phyloP scores from a whole-genome alignment of 176 grass and related monocot species.

The Bonia amplexicaulis region DNA sequence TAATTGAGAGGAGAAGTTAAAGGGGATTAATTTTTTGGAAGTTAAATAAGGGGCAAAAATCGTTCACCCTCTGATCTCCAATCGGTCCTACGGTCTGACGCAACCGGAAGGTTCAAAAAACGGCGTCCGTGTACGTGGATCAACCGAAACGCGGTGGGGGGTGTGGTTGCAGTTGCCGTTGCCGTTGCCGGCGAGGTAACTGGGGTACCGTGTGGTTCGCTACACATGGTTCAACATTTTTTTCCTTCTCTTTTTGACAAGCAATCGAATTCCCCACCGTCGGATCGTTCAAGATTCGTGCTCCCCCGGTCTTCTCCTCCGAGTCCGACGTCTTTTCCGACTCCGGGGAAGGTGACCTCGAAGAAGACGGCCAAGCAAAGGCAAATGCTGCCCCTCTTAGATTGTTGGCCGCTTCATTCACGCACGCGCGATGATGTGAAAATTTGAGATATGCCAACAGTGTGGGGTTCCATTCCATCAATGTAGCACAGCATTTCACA shows the following conservation, averaged over 20 bases:
- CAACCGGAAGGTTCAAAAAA: neutral
- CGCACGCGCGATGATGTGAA: neutral
- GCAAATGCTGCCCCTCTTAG: too few relatives aligned
- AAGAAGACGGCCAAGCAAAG: too few relatives aligned
- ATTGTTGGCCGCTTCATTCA: too few relatives aligned
- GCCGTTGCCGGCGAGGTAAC: neutral
- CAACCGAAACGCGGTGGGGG: too few relatives aligned
- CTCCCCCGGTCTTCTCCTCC: neutral
- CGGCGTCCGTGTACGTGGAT: neutral
- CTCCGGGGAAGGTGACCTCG: too few relatives aligned
- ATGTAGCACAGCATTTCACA: neutral
- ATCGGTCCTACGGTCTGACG: too few relatives aligned
- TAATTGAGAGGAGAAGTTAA: too few relatives aligned
- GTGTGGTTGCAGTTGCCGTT: neutral
- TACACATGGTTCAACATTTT: neutral
- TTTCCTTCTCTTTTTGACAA: neutral
- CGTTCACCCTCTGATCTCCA: too few relatives aligned
- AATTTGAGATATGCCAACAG: neutral
- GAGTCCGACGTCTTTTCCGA: too few relatives aligned
- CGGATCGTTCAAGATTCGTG: neutral
- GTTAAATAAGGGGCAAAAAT: too few relatives aligned
- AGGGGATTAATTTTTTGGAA: too few relatives aligned
- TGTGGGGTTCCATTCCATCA: neutral
- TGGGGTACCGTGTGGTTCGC: neutral
- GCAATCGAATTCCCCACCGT: too few relatives aligned